A percentile compares a stretch with the other conserved stretches of the same genome.
Evolutionary conservation across 345 rosid species (phyloP).

Genomic region (Orychophragmus violaceus): DNA sequence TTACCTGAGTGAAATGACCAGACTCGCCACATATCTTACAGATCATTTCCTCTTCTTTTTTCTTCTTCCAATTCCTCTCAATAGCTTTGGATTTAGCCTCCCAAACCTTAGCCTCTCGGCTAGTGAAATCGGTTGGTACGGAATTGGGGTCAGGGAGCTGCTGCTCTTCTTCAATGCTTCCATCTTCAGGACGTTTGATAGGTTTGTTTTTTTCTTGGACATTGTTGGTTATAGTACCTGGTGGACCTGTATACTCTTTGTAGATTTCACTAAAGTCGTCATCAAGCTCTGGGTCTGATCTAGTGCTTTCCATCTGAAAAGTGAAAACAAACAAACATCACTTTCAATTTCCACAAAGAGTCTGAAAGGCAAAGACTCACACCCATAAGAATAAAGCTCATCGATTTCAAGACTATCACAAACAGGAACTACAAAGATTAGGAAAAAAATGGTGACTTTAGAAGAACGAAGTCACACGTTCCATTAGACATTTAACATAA

Average conservation of each 20-base stretch:
- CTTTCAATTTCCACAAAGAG: neutral
- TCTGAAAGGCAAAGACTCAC: neutral
- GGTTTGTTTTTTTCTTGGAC: conserved; percentile 46
- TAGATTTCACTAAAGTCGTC: conserved; percentile 93
- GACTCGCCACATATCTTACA: conserved; percentile 97
- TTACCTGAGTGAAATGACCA: conserved; percentile 97
- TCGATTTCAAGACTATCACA: neutral
- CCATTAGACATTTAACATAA: neutral
- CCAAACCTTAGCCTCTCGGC: conserved; percentile 99
- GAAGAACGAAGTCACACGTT: neutral
- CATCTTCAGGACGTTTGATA: conserved; percentile 50
- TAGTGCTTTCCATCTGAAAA: conserved; percentile 56
- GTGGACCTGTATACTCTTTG: conserved; percentile 96
- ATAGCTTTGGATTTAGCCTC: conserved; percentile 99
- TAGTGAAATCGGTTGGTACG: conserved; percentile 95
- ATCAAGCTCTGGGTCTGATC: conserved; percentile 69
- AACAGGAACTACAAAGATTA: neutral
- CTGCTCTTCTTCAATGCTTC: conserved; percentile 62
- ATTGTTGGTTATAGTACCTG: conserved; percentile 30
- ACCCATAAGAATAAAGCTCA: neutral
- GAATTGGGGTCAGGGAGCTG: conserved; percentile 83
- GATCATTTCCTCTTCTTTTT: conserved; percentile 98
- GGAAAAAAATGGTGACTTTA: neutral
- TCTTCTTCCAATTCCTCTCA: conserved; percentile 97
- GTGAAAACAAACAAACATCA: conserved; percentile 12